A percentile compares a stretch with the other conserved stretches of the same genome.
These are phyloP conservation scores for Fusarium guadeloupense DNA, from an alignment of 2,329 filamentous ascomycete species.

Conservation along the genomic window DNA sequence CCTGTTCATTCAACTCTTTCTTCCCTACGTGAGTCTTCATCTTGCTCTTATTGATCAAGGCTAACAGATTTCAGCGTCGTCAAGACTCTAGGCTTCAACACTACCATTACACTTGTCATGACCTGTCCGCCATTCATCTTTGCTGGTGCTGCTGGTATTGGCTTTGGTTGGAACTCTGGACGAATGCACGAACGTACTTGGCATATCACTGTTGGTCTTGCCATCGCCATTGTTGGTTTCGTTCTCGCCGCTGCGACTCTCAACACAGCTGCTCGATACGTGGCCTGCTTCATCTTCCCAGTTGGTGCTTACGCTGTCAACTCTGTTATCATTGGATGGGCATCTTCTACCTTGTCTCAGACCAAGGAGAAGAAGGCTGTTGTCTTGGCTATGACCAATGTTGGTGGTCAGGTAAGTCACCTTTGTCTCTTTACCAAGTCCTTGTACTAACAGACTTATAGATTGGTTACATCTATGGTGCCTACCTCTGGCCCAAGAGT, in stretches of 20 bases:
- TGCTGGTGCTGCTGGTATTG: constrained; percentile 57
- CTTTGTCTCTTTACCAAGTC: accelerated
- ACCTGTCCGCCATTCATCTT: constrained; percentile 63
- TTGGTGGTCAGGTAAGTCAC: constrained; percentile 49
- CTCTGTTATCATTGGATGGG: constrained; percentile 58
- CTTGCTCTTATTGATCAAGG: accelerated
- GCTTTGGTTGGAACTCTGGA: constrained; percentile 60
- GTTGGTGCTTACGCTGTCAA: constrained; percentile 57
- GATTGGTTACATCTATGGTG: constrained; percentile 60
- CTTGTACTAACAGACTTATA: not conserved
- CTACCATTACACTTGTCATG: constrained; percentile 60
- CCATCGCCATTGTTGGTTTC: constrained; percentile 55
- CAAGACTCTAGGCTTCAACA: constrained; percentile 58
- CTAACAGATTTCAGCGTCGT: constrained; percentile 50
- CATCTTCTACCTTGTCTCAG: constrained; percentile 54
- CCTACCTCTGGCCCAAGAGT: constrained; percentile 58
- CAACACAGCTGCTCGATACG: constrained; percentile 52
- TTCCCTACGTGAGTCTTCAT: constrained; percentile 47
- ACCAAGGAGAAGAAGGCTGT: constrained; percentile 61
- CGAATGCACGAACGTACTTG: constrained; percentile 59
- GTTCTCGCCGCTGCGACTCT: constrained; percentile 50
- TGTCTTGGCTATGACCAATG: constrained; percentile 59
- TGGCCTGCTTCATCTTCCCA: constrained; percentile 55
- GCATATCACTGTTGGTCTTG: constrained; percentile 58
- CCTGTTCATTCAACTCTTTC: constrained; percentile 59